Percentiles rank a stretch among this genome's conserved stretches.
These are phyloP conservation scores for Dinochytrium kinnereticum DNA, from an alignment of 371 early-diverging fungal genomes.

Conservation along the genomic window DNA sequence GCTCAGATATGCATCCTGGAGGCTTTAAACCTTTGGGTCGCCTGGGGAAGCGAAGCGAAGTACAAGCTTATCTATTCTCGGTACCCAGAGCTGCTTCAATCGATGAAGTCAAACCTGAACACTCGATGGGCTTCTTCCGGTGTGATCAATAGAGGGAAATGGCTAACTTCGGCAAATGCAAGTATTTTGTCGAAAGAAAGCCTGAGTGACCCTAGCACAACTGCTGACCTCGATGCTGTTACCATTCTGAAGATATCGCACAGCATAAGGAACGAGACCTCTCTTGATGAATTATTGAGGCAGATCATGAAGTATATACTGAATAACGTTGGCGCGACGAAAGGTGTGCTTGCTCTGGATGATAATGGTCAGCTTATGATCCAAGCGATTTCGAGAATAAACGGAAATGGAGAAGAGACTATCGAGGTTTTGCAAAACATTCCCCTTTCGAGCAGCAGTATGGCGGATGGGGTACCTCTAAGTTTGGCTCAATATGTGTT, in stretches of 20 bases:
- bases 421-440: slow-evolving; percentile 41
- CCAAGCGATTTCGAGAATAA: slow-evolving; percentile 36
- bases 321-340: slow-evolving; percentile 51
- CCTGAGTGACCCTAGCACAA: not conserved
- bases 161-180: not conserved
- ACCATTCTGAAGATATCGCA: slow-evolving; percentile 51
- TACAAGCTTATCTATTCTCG: slow-evolving; percentile 28
- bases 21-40: slow-evolving; percentile 38
- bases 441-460: slow-evolving; percentile 17
- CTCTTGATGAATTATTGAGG: slow-evolving; percentile 45
- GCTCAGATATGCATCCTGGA: slow-evolving; percentile 40
- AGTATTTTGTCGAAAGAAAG: not conserved
- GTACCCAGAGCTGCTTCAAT: slow-evolving; percentile 15
- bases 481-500: slow-evolving; percentile 48
- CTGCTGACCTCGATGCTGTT: slow-evolving; percentile 44
- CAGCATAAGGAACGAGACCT: slow-evolving; percentile 48
- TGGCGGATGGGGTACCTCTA: slow-evolving; percentile 31
- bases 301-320: slow-evolving; percentile 48
- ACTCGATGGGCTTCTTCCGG: not conserved
- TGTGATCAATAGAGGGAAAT: not conserved
- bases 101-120: not conserved
- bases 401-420: slow-evolving; percentile 31
- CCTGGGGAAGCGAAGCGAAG: slow-evolving; percentile 52
- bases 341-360: slow-evolving; percentile 43
- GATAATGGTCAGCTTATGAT: slow-evolving; percentile 39